Evolutionary conservation across 495 filamentous ascomycete genomes (phyloP).

Genomic region (Cenococcum geophilum): DNA sequence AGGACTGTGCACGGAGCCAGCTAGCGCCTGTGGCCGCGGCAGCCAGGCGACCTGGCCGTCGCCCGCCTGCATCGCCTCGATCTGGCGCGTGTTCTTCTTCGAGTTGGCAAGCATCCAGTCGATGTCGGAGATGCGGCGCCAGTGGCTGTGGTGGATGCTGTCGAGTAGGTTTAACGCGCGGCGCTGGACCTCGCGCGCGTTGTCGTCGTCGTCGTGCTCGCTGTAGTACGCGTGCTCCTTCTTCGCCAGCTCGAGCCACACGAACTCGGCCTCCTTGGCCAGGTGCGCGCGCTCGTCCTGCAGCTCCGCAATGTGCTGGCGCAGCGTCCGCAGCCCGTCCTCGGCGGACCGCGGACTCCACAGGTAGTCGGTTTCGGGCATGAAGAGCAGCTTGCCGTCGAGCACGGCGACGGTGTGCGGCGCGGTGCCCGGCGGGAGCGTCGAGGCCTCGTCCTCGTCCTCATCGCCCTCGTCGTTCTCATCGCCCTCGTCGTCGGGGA

Average conservation of each 20-base stretch:
- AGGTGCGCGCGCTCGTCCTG: background rate
- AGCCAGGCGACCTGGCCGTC: background rate
- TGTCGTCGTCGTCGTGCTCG: background rate
- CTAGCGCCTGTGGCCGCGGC: background rate
- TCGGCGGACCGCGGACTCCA: background rate
- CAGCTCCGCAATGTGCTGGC: background rate
- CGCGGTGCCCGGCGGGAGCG: background rate
- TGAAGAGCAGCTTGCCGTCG: background rate
- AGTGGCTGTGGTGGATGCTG: constrained; percentile 4
- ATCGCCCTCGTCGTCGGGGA: background rate
- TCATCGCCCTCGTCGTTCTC: background rate
- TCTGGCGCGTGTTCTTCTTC: constrained; percentile 9
- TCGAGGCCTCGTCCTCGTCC: background rate
- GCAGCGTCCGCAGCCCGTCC: background rate
- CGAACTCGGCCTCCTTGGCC: constrained; percentile 5
- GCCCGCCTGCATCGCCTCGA: background rate
- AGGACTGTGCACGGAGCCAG: background rate
- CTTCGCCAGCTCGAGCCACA: constrained; percentile 10
- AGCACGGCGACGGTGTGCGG: background rate
- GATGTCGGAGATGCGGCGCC: constrained; percentile 1
- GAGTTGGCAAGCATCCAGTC: constrained; percentile 15
- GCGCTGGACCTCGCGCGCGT: background rate
- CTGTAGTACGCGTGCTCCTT: background rate
- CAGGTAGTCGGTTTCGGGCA: background rate
- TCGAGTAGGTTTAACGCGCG: constrained; percentile 7